A percentile compares a stretch with the other conserved stretches of the same genome.
Evolutionary conservation across 2,329 filamentous ascomycete species (phyloP).

Genomic region (Diaporthe velutina): DNA sequence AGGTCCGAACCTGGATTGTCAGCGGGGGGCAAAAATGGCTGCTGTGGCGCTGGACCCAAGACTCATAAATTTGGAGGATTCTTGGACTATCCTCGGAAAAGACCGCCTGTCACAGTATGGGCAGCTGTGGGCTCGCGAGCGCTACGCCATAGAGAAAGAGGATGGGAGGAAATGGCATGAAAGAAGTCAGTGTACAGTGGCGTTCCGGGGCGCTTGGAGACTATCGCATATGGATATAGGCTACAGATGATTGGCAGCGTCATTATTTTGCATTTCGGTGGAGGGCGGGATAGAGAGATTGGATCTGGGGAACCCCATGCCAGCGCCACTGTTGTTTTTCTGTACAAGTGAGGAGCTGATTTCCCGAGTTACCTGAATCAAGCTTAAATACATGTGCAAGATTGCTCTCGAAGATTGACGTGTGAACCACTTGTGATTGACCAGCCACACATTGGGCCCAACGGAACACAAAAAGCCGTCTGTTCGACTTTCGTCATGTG

Average conservation of each 20-base stretch:
- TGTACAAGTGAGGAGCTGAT: neutral
- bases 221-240: slow-evolving; percentile 13
- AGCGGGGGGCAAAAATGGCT: neutral
- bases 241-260: slow-evolving; percentile 17
- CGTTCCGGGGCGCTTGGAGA: slow-evolving; percentile 24
- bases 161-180: neutral
- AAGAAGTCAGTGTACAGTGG: slow-evolving; percentile 15
- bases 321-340: slow-evolving; percentile 3
- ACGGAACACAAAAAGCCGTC: neutral
- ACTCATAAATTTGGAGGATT: slow-evolving; percentile 7
- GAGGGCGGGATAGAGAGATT: slow-evolving; percentile 23
- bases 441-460: no score
- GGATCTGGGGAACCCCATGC: slow-evolving; percentile 16
- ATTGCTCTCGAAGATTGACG: neutral
- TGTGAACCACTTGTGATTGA: neutral
- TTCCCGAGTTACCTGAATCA: neutral
- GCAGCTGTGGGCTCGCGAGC: neutral
- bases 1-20: neutral
- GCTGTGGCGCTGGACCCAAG: neutral
- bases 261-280: slow-evolving; percentile 22
- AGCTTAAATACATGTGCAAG: slow-evolving; percentile 14
- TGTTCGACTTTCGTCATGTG: neutral
- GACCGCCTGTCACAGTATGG: neutral
- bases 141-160: neutral
- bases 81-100: slow-evolving; percentile 1